These are phyloP conservation scores for Fagopyrum homotropicum DNA, from an alignment of 148 eudicot species.

Conservation along the genomic window DNA sequence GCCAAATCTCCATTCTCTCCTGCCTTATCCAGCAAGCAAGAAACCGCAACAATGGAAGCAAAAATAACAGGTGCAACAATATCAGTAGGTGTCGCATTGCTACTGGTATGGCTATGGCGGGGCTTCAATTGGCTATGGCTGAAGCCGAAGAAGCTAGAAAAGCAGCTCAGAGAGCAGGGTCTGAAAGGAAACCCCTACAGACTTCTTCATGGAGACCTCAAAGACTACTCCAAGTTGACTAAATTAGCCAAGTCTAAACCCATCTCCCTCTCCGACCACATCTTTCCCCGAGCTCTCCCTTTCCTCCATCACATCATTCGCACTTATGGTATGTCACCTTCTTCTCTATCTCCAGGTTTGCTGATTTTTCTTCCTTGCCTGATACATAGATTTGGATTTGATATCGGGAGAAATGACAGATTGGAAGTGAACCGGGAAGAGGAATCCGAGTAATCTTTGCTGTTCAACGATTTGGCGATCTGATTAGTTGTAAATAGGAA, in stretches of 20 bases:
- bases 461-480: background rate
- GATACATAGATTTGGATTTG: background rate
- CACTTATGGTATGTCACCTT: conserved; percentile 28
- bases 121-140: conserved; percentile 24
- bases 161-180: conserved; percentile 26
- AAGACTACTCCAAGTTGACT: conserved; percentile 14
- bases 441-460: background rate
- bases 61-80: background rate
- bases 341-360: background rate
- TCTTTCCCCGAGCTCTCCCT: conserved; percentile 24
- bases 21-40: background rate
- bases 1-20: no score
- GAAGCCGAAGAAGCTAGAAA: conserved; percentile 27
- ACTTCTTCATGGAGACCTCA: conserved; percentile 25
- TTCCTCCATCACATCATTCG: conserved; percentile 24
- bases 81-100: background rate
- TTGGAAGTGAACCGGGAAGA: background rate
- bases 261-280: conserved; percentile 27
- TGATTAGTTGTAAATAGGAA: background rate
- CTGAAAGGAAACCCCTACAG: conserved; percentile 28
- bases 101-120: background rate
- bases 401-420: background rate
- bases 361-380: background rate
- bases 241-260: conserved; percentile 22
- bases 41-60: background rate